Percentiles rank a stretch among this genome's conserved stretches.
phyloP scores from a whole-genome alignment of 441 rosid genomes.

The Syzygium syzygioides region DNA sequence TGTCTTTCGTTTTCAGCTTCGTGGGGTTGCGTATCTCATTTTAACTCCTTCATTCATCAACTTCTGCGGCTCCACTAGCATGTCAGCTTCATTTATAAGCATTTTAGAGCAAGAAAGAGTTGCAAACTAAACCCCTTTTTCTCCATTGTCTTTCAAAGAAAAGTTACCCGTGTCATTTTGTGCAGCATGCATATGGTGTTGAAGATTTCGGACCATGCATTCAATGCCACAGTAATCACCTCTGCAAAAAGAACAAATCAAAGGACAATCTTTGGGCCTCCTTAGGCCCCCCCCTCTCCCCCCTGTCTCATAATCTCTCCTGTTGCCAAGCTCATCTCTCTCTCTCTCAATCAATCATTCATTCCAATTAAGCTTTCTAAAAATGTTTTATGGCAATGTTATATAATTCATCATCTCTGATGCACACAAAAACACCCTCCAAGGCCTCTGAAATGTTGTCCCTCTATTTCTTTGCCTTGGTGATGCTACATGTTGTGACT shows the following conservation, averaged over 20 bases:
- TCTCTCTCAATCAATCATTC: neutral
- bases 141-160: neutral
- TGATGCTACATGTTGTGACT: slow-evolving; percentile 1
- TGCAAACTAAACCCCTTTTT: neutral
- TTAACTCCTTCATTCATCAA: neutral
- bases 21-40: neutral
- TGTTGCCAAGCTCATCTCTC: neutral
- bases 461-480: slow-evolving; percentile 3
- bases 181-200: neutral
- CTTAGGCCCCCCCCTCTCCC: neutral
- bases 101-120: neutral
- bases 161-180: neutral
- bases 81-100: neutral
- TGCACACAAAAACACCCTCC: neutral
- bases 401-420: neutral
- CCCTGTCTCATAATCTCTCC: neutral
- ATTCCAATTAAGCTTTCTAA: neutral
- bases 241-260: neutral
- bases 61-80: neutral
- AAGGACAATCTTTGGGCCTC: neutral
- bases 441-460: slow-evolving; percentile 4
- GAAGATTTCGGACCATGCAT: neutral
- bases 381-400: neutral
- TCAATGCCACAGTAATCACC: neutral
- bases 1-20: neutral